phyloP scores from a whole-genome alignment of 2,329 filamentous ascomycete genomes.

The Paraconiothyrium brasiliense region DNA sequence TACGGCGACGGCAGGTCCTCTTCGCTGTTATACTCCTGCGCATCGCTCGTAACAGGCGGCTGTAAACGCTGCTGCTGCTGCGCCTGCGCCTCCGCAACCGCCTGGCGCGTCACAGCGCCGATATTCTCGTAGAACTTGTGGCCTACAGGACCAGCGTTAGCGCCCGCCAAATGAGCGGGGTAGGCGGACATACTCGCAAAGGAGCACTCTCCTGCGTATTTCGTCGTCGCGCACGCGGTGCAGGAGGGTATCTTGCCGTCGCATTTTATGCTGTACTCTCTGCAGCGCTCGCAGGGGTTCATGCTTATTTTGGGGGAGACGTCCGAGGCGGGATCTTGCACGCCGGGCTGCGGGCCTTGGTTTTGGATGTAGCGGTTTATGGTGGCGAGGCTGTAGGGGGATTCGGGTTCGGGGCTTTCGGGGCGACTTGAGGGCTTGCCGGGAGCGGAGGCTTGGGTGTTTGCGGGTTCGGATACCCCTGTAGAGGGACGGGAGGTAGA shows the following conservation, averaged over 20 bases:
- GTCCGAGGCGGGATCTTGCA: not conserved
- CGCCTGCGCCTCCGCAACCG: not conserved
- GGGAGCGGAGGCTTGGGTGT: not conserved
- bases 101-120: conserved; percentile 4
- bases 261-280: conserved; percentile 80
- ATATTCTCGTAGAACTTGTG: not conserved
- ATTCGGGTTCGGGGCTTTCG: conserved; percentile 6
- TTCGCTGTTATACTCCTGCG: conserved; percentile 3
- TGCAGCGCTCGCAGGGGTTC: conserved; percentile 2
- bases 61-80: not conserved
- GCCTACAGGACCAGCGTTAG: not conserved
- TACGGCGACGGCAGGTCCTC: conserved; percentile 9
- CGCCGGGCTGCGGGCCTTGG: conserved; percentile 9
- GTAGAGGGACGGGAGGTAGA: not conserved
- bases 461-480: not conserved
- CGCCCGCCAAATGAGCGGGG: not conserved
- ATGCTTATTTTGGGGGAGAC: not conserved
- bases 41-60: not conserved
- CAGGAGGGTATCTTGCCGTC: conserved; percentile 93
- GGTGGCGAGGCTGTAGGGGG: conserved; percentile 13
- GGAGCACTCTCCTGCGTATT: conserved; percentile 80
- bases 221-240: conserved; percentile 90
- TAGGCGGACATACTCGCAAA: not conserved
- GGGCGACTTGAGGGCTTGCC: not conserved
- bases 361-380: conserved; percentile 9